Evolutionary conservation across 169 alveolate genomes (phyloP).

Genomic region (Cyclospora cayetanensis): DNA sequence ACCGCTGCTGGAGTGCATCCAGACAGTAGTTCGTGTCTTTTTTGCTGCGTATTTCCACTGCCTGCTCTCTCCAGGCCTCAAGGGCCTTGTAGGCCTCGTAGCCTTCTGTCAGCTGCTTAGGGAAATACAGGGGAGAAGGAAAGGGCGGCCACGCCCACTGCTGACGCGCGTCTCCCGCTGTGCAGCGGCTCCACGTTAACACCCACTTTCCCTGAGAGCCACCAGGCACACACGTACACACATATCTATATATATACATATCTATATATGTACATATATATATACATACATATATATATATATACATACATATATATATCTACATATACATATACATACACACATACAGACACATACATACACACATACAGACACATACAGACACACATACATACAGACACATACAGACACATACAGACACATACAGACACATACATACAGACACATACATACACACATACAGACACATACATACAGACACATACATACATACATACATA

Average conservation of each 20-base stretch:
- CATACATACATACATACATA: too few relatives aligned
- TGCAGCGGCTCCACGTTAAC: background rate
- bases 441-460: too few relatives aligned
- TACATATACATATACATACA: too few relatives aligned
- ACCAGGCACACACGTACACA: background rate
- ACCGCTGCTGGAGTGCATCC: background rate
- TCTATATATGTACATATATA: too few relatives aligned
- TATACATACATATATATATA: too few relatives aligned
- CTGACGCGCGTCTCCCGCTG: background rate
- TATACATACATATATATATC: too few relatives aligned
- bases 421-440: background rate
- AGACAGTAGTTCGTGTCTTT: background rate
- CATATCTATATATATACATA: too few relatives aligned
- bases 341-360: too few relatives aligned
- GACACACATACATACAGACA: too few relatives aligned
- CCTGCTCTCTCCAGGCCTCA: background rate
- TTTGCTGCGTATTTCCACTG: background rate
- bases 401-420: too few relatives aligned
- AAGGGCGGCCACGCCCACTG: constrained; percentile 29
- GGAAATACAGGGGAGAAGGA: background rate
- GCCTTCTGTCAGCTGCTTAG: background rate
- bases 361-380: too few relatives aligned
- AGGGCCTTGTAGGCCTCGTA: background rate
- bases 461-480: too few relatives aligned
- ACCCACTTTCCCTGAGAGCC: background rate